Conservation (phyloP, 2,329 filamentous ascomycete species). For the Huntiella decipiens region DNA sequence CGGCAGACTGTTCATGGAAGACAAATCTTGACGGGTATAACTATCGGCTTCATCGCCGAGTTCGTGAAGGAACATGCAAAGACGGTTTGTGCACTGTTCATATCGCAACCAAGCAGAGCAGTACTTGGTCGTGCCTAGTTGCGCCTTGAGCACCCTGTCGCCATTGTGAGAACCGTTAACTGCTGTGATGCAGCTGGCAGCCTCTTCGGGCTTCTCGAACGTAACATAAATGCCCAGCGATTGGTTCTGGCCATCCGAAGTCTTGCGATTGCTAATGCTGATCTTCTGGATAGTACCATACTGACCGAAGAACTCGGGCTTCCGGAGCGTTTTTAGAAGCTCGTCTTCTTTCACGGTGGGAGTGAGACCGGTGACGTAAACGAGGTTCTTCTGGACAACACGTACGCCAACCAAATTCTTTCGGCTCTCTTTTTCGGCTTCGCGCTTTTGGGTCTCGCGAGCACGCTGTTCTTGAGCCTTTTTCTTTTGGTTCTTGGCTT, state of each 20-base stretch:
- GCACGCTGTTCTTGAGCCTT: conserved; percentile 66
- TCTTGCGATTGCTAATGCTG: conserved; percentile 90
- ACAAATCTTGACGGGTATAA: conserved; percentile 84
- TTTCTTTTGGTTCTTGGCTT: conserved; percentile 83
- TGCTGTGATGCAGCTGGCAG: conserved; percentile 70
- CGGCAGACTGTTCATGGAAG: conserved; percentile 79
- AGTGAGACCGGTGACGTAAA: conserved; percentile 89
- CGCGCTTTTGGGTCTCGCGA: conserved; percentile 88
- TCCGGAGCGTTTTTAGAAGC: conserved; percentile 72
- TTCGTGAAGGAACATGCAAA: conserved; percentile 96
- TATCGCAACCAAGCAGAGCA: conserved; percentile 92
- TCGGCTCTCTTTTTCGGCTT: conserved; percentile 85
- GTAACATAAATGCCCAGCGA: conserved; percentile 98
- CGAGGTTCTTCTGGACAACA: conserved; percentile 95
- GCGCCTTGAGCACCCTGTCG: conserved; percentile 63
- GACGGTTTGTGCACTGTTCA: conserved; percentile 84
- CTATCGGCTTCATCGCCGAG: conserved; percentile 96
- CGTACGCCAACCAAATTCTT: conserved; percentile 91
- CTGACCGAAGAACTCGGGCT: conserved; percentile 88
- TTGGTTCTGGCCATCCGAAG: conserved; percentile 53
- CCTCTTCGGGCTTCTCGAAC: conserved; percentile 80
- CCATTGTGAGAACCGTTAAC: conserved; percentile 88
- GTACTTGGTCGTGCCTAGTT: conserved; percentile 85
- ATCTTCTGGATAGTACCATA: conserved; percentile 98
- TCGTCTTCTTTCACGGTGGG: conserved; percentile 86